Conservation (phyloP, 2,329 filamentous ascomycete species). For the Trichoderma pleuroti region DNA sequence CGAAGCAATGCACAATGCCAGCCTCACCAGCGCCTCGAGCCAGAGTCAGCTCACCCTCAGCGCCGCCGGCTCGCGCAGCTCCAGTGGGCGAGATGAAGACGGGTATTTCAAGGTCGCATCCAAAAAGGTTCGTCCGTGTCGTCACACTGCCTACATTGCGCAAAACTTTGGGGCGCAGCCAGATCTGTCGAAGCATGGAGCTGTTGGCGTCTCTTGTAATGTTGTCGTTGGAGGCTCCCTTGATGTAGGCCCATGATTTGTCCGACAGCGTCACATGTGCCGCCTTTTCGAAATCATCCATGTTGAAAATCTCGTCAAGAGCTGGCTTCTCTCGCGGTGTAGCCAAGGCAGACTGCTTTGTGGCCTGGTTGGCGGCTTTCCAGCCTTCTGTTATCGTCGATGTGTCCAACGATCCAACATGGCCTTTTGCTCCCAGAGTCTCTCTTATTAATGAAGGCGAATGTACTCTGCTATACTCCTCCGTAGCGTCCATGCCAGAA, state of each 20-base stretch:
- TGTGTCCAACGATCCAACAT: background rate
- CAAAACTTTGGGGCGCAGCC: background rate
- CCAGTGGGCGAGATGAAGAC: conserved; percentile 9
- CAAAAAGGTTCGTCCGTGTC: background rate
- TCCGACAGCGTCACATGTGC: background rate
- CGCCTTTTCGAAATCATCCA: conserved; percentile 14
- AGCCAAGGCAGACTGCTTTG: too few species aligned
- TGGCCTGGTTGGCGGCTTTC: background rate
- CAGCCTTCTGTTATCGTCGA: conserved; percentile 2
- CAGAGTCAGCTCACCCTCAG: conserved; percentile 8
- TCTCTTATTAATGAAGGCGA: conserved; percentile 11
- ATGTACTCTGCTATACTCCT: conserved; percentile 7
- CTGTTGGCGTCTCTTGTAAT: conserved; percentile 11
- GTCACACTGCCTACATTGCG: conserved; percentile 6
- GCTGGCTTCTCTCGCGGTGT: background rate
- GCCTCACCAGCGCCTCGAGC: background rate
- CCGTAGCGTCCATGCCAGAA: conserved; percentile 3
- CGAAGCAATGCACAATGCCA: conserved; percentile 7
- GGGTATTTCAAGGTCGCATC: conserved; percentile 12
- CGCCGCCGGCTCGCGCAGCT: conserved; percentile 3
- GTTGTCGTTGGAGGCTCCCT: conserved; percentile 5
- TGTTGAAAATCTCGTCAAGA: background rate
- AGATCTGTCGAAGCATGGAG: conserved; percentile 10
- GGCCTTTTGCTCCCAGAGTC: background rate
- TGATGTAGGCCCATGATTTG: conserved; percentile 11